Evolutionary conservation across 2,329 filamentous ascomycete species (phyloP).

Genomic region (Colletotrichum musicola): DNA sequence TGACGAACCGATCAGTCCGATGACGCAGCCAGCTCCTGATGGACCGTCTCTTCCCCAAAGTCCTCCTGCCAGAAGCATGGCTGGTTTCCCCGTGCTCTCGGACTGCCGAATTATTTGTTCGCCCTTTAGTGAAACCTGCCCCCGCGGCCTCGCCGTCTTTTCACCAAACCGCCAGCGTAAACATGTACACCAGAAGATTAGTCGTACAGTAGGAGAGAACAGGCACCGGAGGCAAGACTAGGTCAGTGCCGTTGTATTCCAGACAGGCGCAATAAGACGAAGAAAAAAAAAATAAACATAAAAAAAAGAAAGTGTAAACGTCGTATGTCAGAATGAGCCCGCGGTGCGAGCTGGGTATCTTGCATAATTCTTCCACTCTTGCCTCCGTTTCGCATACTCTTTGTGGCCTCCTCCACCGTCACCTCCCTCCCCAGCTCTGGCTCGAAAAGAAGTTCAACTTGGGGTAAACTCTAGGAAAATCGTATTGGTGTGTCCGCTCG

Average conservation of each 20-base stretch:
- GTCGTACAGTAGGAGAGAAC: conserved; percentile 29
- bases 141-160: not conserved
- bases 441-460: conserved; percentile 40
- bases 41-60: conserved; percentile 1
- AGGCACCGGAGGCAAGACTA: conserved; percentile 8
- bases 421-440: conserved; percentile 43
- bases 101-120: conserved; percentile 10
- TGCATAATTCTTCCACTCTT: conserved; percentile 45
- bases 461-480: conserved; percentile 42
- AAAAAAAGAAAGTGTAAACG: conserved; percentile 40
- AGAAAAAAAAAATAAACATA: conserved; percentile 33
- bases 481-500: conserved; percentile 38
- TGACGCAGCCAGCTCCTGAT: not conserved
- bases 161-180: conserved; percentile 25
- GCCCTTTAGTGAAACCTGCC: not conserved
- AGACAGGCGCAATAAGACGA: conserved; percentile 35
- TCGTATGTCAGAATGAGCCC: conserved; percentile 52
- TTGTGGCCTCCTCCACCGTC: conserved; percentile 1
- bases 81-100: not conserved
- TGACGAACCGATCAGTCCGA: not conserved
- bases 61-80: not conserved
- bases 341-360: conserved; percentile 56
- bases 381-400: conserved; percentile 26
- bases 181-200: conserved; percentile 36
- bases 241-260: conserved; percentile 20